Base-by-base conservation (phyloP, 2,329 filamentous ascomycete species). In the Akanthomyces dipterigenus region DNA sequence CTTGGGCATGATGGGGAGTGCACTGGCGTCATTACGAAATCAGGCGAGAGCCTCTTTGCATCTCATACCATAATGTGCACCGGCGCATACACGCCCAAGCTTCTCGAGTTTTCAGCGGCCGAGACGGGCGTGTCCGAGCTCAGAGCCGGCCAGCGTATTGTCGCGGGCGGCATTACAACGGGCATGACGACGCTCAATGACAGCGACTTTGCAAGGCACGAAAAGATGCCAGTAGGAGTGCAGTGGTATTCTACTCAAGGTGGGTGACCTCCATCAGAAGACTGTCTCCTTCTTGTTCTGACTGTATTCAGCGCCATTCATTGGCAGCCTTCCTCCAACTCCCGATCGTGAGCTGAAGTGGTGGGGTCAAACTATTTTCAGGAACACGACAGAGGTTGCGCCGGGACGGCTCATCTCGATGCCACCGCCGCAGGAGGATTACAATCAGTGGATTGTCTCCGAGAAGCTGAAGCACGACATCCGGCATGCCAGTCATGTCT, bases 371-470 rank as follows among this genome's bases (percentile, higher is more conserved):
- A 81, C 77, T 60, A 85, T 86, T 64, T 86, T 87, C 72, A 78
- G 72, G 55, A 86, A 86, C 70, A 82, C 78, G 0, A 73, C 73
- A 18, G 79, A 82, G 62, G 75, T 82, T 7, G 65, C 81, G 46
- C 80, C 83, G 1, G 82, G 83, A 0, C 78, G 78, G 5, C 71
- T 73, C 53, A 71, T 88, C 54, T 88, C 85, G 3, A 78, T 78
- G 20, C 85, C 85, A 1, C 86, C 86, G 0, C 68, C 77, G 1
- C 73, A 75, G 36, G 70, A 71, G 14, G 85, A 88, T 65, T 88
- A 88, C 66, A 78, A 76, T 6, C 85, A 88, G 67, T 88, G 86
- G 85, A 77, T 84, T 28, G 82, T 88, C 1, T 66, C 85, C 0
- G 73, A 72, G 1, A 71, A 73, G 22, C 75, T 88, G 11, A 83